A percentile compares a stretch with the other conserved stretches of the same genome.
These are phyloP conservation scores for Volvox reticuliferus DNA, from an alignment of 139 green algal species.

Conservation along the genomic window DNA sequence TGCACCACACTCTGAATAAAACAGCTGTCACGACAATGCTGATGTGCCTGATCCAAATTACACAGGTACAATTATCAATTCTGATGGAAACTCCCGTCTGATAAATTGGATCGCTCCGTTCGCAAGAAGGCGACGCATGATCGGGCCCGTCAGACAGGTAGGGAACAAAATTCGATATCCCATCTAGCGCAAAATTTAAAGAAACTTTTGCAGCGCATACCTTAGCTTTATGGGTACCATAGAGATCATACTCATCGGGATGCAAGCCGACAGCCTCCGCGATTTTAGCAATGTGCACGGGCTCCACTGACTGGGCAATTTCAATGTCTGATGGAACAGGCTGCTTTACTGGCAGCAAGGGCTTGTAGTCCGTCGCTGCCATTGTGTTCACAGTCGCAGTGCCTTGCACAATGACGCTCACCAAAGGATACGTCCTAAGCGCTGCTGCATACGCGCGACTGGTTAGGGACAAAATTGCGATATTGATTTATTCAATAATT, in stretches of 20 bases:
- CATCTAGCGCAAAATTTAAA: neutral
- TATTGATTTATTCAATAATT: neutral
- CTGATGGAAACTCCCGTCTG: too few species aligned
- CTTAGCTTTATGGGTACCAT: conserved; percentile 95
- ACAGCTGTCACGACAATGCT: too few species aligned
- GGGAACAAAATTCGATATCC: too few species aligned
- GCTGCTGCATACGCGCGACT: neutral
- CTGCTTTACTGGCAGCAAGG: conserved; percentile 54
- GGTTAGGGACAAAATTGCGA: neutral
- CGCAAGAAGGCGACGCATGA: too few species aligned
- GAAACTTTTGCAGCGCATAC: conserved; percentile 54
- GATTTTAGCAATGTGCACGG: conserved; percentile 85
- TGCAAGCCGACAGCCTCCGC: conserved; percentile 80
- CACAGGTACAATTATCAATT: too few species aligned
- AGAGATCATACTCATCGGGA: conserved; percentile 84
- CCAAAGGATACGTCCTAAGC: neutral
- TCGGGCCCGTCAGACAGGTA: too few species aligned
- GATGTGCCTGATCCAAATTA: too few species aligned
- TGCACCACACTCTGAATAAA: too few species aligned
- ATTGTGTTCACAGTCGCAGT: neutral
- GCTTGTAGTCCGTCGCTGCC: conserved; percentile 16
- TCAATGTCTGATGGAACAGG: conserved; percentile 94
- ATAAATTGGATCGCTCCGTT: too few species aligned
- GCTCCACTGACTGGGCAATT: conserved; percentile 86
- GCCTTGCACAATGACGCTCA: neutral